Evolutionary conservation across 257 asterid species (phyloP).

Genomic region (Gentiana straminea): DNA sequence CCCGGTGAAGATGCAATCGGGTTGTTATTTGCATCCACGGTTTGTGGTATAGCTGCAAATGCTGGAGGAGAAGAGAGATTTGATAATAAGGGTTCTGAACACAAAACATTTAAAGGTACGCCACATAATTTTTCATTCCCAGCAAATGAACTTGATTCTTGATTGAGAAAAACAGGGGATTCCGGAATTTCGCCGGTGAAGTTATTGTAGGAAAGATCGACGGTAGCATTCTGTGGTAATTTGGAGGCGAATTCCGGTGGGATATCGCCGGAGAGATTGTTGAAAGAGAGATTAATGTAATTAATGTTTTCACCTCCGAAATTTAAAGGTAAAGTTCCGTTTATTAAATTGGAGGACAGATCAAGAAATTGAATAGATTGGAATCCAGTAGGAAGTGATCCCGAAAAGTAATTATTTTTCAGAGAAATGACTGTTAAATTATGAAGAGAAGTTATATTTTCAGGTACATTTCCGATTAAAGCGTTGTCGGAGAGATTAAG

Average conservation of each 20-base stretch:
- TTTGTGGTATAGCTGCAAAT: slow-evolving; percentile 75
- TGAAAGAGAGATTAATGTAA: slow-evolving; percentile 56
- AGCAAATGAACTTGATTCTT: slow-evolving; percentile 28
- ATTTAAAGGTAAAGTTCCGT: slow-evolving; percentile 55
- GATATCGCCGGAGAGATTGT: slow-evolving; percentile 64
- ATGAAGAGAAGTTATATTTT: slow-evolving; percentile 22
- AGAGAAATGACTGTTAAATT: slow-evolving; percentile 45
- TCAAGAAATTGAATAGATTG: slow-evolving; percentile 42
- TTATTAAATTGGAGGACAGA: slow-evolving; percentile 78
- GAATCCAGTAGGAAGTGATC: slow-evolving; percentile 52
- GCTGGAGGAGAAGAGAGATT: slow-evolving; percentile 73
- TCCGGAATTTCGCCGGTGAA: slow-evolving; percentile 61
- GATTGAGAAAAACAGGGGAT: slow-evolving; percentile 31
- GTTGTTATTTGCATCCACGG: slow-evolving; percentile 36
- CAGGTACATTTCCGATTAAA: slow-evolving; percentile 58
- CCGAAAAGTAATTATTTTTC: slow-evolving; percentile 63
- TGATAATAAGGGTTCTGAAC: slow-evolving; percentile 43
- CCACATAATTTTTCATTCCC: slow-evolving; percentile 74
- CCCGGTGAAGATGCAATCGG: slow-evolving; percentile 26
- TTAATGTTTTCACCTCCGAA: slow-evolving; percentile 44
- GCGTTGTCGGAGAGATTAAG: slow-evolving; percentile 80
- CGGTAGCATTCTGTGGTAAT: slow-evolving; percentile 41
- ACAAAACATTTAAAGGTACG: slow-evolving; percentile 30
- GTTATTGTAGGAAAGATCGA: slow-evolving; percentile 67
- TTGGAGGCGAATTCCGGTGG: slow-evolving; percentile 38